Conservation (phyloP, 148 eudicot species). For the Silene uniflora region DNA sequence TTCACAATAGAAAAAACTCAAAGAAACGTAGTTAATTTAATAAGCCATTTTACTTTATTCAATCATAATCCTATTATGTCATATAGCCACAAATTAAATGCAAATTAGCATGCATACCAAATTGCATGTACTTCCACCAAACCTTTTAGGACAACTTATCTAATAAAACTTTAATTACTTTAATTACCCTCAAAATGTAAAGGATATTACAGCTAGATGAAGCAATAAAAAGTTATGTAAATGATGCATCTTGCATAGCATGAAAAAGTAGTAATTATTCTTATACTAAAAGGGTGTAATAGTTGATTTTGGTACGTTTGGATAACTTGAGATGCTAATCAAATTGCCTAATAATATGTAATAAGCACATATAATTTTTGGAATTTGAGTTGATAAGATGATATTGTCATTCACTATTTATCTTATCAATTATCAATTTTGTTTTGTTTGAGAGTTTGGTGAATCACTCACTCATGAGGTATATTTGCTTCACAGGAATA, state of each 20-base stretch:
- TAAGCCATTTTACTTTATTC: no score
- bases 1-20: no score
- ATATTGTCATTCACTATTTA: background rate
- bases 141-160: slow-evolving; percentile 8
- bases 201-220: slow-evolving; percentile 7
- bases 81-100: background rate
- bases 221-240: background rate
- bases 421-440: background rate
- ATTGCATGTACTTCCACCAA: slow-evolving; percentile 7
- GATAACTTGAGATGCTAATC: slow-evolving; percentile 14
- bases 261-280: slow-evolving; percentile 10
- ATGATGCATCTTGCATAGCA: background rate
- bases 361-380: background rate
- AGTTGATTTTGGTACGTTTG: slow-evolving; percentile 8
- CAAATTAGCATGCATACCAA: background rate
- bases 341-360: slow-evolving; percentile 6
- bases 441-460: background rate
- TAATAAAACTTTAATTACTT: no score
- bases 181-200: background rate
- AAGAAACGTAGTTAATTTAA: no score
- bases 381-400: background rate
- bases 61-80: no score
- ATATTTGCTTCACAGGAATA: background rate
- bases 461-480: background rate
- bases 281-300: background rate